A percentile compares a stretch with the other conserved stretches of the same genome.
Conservation (phyloP, 2,329 filamentous ascomycete genomes). For the Diaporthe nobilis region DNA sequence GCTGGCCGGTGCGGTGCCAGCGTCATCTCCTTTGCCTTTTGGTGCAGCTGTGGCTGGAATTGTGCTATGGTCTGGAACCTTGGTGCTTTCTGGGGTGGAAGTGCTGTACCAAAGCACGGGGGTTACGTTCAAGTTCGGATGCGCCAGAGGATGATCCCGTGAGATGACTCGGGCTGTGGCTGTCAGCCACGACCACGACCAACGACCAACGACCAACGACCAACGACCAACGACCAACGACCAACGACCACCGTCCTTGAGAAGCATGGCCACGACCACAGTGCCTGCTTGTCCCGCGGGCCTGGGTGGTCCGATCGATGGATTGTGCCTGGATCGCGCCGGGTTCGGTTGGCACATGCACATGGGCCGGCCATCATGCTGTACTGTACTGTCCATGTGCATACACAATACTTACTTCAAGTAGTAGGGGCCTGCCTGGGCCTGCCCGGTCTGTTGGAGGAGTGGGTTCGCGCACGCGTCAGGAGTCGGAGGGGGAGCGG, state of each 20-base stretch:
- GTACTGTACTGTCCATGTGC: background rate
- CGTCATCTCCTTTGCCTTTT: conserved; percentile 5
- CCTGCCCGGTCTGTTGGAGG: conserved; percentile 11
- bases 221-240: background rate
- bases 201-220: background rate
- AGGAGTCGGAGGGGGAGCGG: background rate
- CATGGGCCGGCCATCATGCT: background rate
- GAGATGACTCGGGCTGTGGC: background rate
- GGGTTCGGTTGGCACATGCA: conserved; percentile 8
- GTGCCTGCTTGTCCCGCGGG: background rate
- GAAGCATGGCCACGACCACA: background rate
- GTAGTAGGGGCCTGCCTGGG: background rate
- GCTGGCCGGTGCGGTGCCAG: background rate
- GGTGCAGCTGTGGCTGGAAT: conserved; percentile 22
- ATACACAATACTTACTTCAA: background rate
- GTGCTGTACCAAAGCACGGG: background rate
- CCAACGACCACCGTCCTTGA: background rate
- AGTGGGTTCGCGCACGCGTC: conserved; percentile 23
- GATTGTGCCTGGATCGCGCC: conserved; percentile 18
- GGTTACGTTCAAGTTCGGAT: background rate
- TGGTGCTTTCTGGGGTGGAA: background rate
- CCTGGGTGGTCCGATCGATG: conserved; percentile 11
- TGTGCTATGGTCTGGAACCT: background rate
- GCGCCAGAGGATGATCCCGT: background rate
- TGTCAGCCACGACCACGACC: conserved; percentile 4